Evolutionary conservation across 2,329 filamentous ascomycete species (phyloP), one percentile per base, ranked within the genome.

Genomic region (Botrytis fragariae): DNA sequence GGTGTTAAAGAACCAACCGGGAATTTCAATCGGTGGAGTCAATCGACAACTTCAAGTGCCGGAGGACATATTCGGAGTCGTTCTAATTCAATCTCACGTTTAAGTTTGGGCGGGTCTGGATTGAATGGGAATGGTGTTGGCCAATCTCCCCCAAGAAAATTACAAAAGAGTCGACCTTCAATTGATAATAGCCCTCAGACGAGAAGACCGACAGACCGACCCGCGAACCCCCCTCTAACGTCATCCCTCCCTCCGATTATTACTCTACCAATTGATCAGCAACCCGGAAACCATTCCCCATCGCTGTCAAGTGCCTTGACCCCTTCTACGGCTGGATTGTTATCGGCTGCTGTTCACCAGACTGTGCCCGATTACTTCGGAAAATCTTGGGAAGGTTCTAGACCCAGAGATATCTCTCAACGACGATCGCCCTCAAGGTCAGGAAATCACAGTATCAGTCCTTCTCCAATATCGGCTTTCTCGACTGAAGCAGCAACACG

Each of bases 1-100:
- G 72, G 72, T 44, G 39, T 60, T 9, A 60, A 35, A 64, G 85
- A 87, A 73, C 81, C 82, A 62, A 82, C 85, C 59, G 85, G 84
- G 79, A 85, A 84, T 75, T 82, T 86, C 74, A 86, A 88, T 78
- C 84, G 86, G 78, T 87, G 86, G 86, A 87, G 86, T 60, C 81
- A 83, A 32, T 88, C 87, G 22, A 87, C 86, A 69, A 79, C 82
- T 14, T 88, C 86, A 60, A 88, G 84, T 74, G 84, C 82, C 75
- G 81, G 83, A 57, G 67, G 59, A 48, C 72, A 64, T 69, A 73
- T 39, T 29, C 67, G 68, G n/a, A 73, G 72, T 48, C 67, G 72
- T 9, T 73, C 72, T 32, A 73, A 71, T 45, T 73, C 72, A 22
- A 48, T 65, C 45, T 73, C 72, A 51, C 72, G 48, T 44, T 51